phyloP scores from a whole-genome alignment of 1,139 yeast species.

The Candida glucosophila region DNA sequence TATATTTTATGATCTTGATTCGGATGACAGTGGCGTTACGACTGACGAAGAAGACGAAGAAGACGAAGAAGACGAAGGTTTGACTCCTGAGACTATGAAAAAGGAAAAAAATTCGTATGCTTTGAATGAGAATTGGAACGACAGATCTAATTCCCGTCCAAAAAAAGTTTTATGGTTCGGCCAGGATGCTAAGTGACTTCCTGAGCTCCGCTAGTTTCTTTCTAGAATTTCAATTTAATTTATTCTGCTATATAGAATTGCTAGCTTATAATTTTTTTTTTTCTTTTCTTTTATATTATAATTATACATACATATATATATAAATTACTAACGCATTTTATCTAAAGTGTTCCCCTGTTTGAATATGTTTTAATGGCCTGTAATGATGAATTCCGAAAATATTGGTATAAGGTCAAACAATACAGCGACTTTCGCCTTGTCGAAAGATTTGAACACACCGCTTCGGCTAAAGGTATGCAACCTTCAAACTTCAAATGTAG shows the following conservation, averaged over 20 bases:
- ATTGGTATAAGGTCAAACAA: conserved; percentile 7
- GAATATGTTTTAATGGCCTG: too few species aligned
- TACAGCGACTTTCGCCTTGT: conserved; percentile 61
- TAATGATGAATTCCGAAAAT: conserved; percentile 1
- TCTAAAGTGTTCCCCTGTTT: too few species aligned
- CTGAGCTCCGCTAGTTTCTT: too few species aligned
- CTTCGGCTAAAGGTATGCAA: conserved; percentile 27
- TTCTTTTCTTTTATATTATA: too few species aligned
- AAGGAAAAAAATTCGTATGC: neutral
- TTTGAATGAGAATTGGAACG: neutral
- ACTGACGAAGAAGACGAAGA: too few species aligned
- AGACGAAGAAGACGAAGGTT: neutral
- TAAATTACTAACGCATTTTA: too few species aligned
- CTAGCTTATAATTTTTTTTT: too few species aligned
- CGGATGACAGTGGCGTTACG: conserved; percentile 5
- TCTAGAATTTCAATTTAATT: too few species aligned
- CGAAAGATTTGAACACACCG: conserved; percentile 62
- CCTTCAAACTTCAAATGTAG: conserved; percentile 18
- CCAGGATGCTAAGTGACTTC: too few species aligned
- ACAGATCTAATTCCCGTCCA: too few species aligned
- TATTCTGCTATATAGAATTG: too few species aligned
- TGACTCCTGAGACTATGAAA: neutral
- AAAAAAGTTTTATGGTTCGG: conserved; percentile 37
- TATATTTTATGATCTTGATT: conserved; percentile 28
- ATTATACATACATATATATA: conserved; percentile 1